Base-by-base conservation (phyloP, 148 eudicot species). In the Rhododendron molle region DNA sequence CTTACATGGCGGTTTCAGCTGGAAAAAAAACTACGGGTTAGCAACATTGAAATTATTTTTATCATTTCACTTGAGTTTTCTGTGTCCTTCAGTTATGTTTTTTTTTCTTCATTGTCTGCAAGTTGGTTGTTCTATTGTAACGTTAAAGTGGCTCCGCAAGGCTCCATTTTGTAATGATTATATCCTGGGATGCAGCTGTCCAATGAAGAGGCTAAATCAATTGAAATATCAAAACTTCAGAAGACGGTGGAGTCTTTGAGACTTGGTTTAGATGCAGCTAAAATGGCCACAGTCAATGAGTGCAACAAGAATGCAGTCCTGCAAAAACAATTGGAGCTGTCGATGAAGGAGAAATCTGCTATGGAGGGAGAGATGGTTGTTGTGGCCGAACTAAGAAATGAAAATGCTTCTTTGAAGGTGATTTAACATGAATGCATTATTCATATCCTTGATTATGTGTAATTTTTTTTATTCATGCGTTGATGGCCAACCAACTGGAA, bases 1-100 rank as follows among this genome's bases (percentile, higher is more conserved):
- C 92, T 93, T 23, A 91, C 98, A 23, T 90, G 98, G 93, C 92
- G 99, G 79, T 87, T 97, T 92, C 96, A 94, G 72, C 83, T 97
- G 79, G 99, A 97, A 90, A 97, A 93, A 86, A 94, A 93, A 93
- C 80, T 93, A 83, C 92, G 99, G 98, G 99, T 97, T 93, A 56
- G 47, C 56, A 28, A 28, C 74, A 28, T 69, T 28, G 36, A 50
- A 83, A 81, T 62, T 43, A 3, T 47, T 30, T 60, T 78, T 15
- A 5, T 38, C 7, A 34, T 86, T 71, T 52, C 44, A 43, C 9
- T 28, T 58, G 44, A 76, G 47, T 69, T 14, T 76, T 69, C 32
- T 40, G 30, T 73, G 21, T 81, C 44, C 44, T 67, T 40, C 36
- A 46, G 76, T 44, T 23, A 56, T 8, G 18, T 8, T 86, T 6